phyloP scores from a whole-genome alignment of 2,329 filamentous ascomycete genomes.

The Talaromyces pinophilus region DNA sequence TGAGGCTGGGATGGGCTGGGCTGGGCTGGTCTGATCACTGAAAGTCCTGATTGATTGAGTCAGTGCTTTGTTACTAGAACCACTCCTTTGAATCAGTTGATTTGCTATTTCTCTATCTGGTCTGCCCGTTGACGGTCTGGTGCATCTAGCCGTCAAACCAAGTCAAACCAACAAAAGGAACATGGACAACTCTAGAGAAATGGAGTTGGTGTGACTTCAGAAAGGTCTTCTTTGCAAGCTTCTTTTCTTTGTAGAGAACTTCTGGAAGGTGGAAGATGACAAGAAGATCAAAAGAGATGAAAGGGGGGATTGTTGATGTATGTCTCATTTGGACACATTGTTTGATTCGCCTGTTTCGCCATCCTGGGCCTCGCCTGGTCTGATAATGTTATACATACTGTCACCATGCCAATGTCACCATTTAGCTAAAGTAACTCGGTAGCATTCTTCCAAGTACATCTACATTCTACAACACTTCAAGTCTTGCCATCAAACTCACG shows the following conservation, averaged over 20 bases:
- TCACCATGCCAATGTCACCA: slow-evolving; percentile 6
- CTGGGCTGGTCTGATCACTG: slow-evolving; percentile 1
- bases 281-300: not conserved
- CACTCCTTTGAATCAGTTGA: not conserved
- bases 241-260: not conserved
- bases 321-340: not conserved
- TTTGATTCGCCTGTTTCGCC: not conserved
- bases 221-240: not conserved
- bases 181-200: not conserved
- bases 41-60: not conserved
- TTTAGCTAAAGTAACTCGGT: not conserved
- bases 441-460: not conserved
- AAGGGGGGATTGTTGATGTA: not conserved
- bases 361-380: not conserved
- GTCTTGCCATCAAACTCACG: not conserved
- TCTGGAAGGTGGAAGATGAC: not conserved
- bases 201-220: not conserved
- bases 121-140: not conserved
- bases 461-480: not conserved
- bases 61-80: not conserved
- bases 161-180: not conserved
- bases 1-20: not conserved
- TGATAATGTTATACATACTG: not conserved
- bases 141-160: slow-evolving; percentile 4
- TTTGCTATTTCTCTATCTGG: not conserved